Conservation (phyloP, 768 basidiomycete genomes). For the Pleurotus platypus region DNA sequence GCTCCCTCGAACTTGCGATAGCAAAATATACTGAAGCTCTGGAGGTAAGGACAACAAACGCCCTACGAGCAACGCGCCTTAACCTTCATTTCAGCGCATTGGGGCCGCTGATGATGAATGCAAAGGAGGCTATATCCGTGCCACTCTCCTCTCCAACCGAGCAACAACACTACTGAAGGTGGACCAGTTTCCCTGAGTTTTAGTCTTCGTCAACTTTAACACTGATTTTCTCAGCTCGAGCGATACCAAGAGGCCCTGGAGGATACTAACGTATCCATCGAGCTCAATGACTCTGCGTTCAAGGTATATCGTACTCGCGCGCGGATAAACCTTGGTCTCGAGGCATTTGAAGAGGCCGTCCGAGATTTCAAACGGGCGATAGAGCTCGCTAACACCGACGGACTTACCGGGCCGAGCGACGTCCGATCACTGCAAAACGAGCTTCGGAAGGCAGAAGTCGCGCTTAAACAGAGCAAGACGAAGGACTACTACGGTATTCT, state of each 20-base stretch:
- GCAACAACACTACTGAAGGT: conserved; percentile 82
- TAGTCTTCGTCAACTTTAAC: conserved; percentile 8
- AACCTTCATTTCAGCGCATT: conserved; percentile 46
- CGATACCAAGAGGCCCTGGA: conserved; percentile 63
- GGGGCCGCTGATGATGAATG: conserved; percentile 69
- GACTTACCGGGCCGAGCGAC: conserved; percentile 47
- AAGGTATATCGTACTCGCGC: conserved; percentile 88
- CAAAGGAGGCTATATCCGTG: conserved; percentile 77
- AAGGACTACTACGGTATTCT: conserved; percentile 90
- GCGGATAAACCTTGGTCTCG: conserved; percentile 69
- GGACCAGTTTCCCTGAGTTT: conserved; percentile 3
- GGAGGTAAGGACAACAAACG: conserved; percentile 38
- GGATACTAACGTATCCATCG: conserved; percentile 69
- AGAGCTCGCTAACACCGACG: conserved; percentile 65
- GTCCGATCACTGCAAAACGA: conserved; percentile 59
- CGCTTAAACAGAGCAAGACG: conserved; percentile 82
- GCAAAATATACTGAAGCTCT: conserved; percentile 70
- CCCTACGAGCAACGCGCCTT: neutral
- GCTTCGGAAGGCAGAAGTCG: conserved; percentile 77
- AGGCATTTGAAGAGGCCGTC: conserved; percentile 68
- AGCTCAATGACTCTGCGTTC: conserved; percentile 62
- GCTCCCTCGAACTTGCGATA: conserved; percentile 57
- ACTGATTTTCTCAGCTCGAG: conserved; percentile 44
- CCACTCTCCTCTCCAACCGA: conserved; percentile 77
- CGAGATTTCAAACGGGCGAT: conserved; percentile 79